Base-by-base conservation (phyloP, 2,329 filamentous ascomycete genomes). In the Fusarium oxysporum region DNA sequence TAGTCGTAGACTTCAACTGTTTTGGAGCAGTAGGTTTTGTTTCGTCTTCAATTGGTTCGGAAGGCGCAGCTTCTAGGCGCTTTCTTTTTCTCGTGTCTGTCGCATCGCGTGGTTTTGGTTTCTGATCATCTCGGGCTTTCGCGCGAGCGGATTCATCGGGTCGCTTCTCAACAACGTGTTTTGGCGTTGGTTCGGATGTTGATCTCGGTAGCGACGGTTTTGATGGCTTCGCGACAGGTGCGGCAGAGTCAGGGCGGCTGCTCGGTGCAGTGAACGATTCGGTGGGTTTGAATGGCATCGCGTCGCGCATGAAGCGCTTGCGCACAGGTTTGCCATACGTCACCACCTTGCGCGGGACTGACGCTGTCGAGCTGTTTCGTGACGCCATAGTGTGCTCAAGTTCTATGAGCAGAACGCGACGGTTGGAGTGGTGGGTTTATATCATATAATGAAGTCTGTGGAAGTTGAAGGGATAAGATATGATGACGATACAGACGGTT, bases 301-400 rank as follows among this genome's bases (percentile, higher is more conserved):
- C 54, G 48, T 71, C 69, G 64, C 70, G 73, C 53, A 71, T 65
- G 14, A 65, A 69, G 48, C 61, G 65, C 55, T 73, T 79, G 67
- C 77, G 77, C 65, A 76, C 70, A 58, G 75, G 38, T 53, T 78
- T 79, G 48, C 77, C 77, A 58, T 79, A 79, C 10, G 78, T 79
- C 62, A 76, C 61, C 25, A 78, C 48, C 64, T 75, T 77, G 62
- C 70, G 77, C 59, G 68, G 68, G 45, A 67, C 45, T 30, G 76
- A 69, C 41, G 76, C 66, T n/a, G 76, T 51, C 41, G 78, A 50
- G 38, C 72, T 70, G 23, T 62, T 70, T 58, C 68, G 68, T 47
- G 74, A 74, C 59, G 70, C 57, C 69, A 77, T 78, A 43, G 55
- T 45, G 62, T 60, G 57, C 55, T 69, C 35, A 53, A 53, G 35